Evolutionary conservation across 495 filamentous ascomycete species (phyloP).

Genomic region (Xylaria acuta): DNA sequence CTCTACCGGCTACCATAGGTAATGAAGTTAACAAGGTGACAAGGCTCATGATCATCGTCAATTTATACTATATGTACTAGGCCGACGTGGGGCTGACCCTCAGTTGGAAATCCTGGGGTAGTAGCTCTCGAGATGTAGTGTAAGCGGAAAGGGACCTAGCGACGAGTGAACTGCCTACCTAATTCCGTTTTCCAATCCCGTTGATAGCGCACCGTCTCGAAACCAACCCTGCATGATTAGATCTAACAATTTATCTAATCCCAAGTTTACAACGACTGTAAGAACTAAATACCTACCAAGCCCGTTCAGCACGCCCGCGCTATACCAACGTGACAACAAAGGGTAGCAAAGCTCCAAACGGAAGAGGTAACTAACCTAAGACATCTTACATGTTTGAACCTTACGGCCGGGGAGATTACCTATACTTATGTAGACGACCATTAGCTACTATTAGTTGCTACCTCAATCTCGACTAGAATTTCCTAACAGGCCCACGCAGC

Average conservation of each 20-base stretch:
- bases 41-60: slow-evolving; percentile 1
- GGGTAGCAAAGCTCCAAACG: not conserved
- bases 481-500: too few species aligned
- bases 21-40: not conserved
- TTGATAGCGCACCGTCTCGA: not conserved
- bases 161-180: not conserved
- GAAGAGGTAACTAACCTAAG: not conserved
- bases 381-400: too few species aligned
- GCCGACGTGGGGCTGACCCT: slow-evolving; percentile 12
- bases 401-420: too few species aligned
- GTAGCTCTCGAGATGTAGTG: slow-evolving; percentile 1
- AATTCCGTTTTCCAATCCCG: not conserved
- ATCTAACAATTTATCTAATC: not conserved
- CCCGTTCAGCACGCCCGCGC: not conserved
- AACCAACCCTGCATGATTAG: not conserved
- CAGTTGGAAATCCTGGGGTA: slow-evolving; percentile 7
- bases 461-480: not conserved
- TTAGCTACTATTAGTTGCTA: too few species aligned
- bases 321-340: not conserved
- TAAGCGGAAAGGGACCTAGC: not conserved
- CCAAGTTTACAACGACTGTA: not conserved
- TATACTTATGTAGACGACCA: too few species aligned
- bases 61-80: not conserved
- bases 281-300: not conserved
- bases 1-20: not conserved